phyloP scores from a whole-genome alignment of 1,139 yeast genomes.

The Meyerozyma guilliermondii region DNA sequence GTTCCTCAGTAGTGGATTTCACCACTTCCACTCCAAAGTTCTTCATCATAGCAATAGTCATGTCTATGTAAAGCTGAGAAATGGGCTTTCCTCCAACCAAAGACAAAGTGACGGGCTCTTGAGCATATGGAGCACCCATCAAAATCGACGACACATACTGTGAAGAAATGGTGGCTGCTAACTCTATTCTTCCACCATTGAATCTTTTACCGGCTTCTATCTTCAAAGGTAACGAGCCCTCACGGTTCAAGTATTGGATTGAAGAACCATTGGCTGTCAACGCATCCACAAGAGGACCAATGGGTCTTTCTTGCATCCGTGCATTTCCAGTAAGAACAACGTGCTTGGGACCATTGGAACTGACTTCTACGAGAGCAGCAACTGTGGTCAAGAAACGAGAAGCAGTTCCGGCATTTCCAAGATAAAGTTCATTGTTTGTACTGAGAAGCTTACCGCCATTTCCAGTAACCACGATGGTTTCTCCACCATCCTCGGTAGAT shows the following conservation, averaged over 20 bases:
- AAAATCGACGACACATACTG: conserved; percentile 94
- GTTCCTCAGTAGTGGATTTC: conserved; percentile 62
- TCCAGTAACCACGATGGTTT: conserved; percentile 79
- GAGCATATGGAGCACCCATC: conserved; percentile 98
- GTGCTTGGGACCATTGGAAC: conserved; percentile 28
- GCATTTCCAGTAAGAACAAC: conserved; percentile 87
- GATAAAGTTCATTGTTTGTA: conserved; percentile 61
- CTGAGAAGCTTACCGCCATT: conserved; percentile 74
- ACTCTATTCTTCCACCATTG: conserved; percentile 86
- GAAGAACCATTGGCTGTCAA: conserved; percentile 72
- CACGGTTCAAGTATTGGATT: conserved; percentile 63
- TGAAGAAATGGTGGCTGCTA: conserved; percentile 94
- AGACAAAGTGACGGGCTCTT: conserved; percentile 78
- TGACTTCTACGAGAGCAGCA: conserved; percentile 64
- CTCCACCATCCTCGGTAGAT: conserved; percentile 80
- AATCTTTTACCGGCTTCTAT: conserved; percentile 68
- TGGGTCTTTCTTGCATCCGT: conserved; percentile 97
- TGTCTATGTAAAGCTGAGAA: conserved; percentile 90
- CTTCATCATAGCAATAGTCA: conserved; percentile 96
- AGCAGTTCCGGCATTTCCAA: conserved; percentile 98
- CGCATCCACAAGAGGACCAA: conserved; percentile 94
- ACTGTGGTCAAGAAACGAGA: conserved; percentile 91
- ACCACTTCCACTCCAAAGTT: conserved; percentile 81
- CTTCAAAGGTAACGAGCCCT: conserved; percentile 83
- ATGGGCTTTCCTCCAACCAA: conserved; percentile 96